phyloP scores from a whole-genome alignment of 2,329 filamentous ascomycete genomes.

The Aspergillus unguis region DNA sequence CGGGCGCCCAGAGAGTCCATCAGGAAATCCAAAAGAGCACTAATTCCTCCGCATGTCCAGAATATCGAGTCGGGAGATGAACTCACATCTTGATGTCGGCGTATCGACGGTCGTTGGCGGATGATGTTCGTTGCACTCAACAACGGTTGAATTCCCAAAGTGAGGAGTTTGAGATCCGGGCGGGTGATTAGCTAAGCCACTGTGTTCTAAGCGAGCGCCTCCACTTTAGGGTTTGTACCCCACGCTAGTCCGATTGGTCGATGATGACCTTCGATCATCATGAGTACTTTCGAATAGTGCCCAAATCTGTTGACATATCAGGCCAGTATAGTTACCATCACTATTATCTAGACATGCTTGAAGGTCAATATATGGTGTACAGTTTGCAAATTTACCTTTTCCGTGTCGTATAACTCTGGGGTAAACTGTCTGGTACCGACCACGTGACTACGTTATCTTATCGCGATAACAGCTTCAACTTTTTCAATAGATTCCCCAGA shows the following conservation, averaged over 20 bases:
- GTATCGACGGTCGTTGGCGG: conserved; percentile 47
- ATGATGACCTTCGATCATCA: neutral
- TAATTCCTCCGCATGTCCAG: conserved; percentile 18
- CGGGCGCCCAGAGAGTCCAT: conserved; percentile 17
- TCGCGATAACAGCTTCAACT: conserved; percentile 3
- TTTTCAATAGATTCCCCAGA: conserved; percentile 13
- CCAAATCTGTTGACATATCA: neutral
- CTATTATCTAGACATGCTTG: too few species aligned
- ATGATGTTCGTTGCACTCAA: conserved; percentile 43
- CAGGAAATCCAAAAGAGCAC: conserved; percentile 8
- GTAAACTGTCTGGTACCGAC: neutral
- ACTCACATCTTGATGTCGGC: conserved; percentile 48
- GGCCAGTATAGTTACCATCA: too few species aligned
- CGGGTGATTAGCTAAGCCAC: conserved; percentile 41
- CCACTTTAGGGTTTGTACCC: conserved; percentile 39
- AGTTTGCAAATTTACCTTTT: too few species aligned
- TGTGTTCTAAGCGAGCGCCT: conserved; percentile 38
- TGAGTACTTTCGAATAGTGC: neutral
- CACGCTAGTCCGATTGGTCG: conserved; percentile 7
- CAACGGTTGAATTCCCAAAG: conserved; percentile 36
- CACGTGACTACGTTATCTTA: neutral
- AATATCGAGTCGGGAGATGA: conserved; percentile 26
- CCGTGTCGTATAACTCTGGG: too few species aligned
- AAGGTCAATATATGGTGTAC: too few species aligned
- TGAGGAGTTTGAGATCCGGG: conserved; percentile 39